Percentiles rank a stretch among this genome's conserved stretches.
Conservation (phyloP, 495 filamentous ascomycete genomes). For the Stereocaulon alpinum region DNA sequence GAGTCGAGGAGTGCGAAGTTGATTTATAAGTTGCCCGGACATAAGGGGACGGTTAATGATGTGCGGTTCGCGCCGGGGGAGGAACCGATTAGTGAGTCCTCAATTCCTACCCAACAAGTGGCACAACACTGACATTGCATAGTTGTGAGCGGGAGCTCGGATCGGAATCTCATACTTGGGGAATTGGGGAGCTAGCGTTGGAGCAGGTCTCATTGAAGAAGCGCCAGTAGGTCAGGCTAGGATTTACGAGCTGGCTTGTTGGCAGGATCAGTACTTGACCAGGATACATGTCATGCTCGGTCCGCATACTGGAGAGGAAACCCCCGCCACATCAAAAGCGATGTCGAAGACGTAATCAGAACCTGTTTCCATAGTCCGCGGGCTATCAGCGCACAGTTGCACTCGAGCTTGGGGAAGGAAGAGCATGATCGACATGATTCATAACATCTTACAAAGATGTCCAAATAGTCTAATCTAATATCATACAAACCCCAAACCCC, state of each 20-base stretch:
- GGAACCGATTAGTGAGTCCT: slow-evolving; percentile 77
- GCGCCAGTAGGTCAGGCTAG: background rate
- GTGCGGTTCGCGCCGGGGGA: slow-evolving; percentile 75
- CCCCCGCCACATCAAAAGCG: no score
- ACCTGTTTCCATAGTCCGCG: no score
- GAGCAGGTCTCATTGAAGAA: background rate
- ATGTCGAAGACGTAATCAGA: no score
- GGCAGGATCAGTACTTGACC: background rate
- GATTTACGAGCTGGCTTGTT: background rate
- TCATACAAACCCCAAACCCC: background rate
- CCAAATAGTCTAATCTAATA: background rate
- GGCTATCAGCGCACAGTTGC: no score
- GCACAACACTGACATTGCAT: slow-evolving; percentile 25
- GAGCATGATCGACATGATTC: no score
- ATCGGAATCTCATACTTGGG: slow-evolving; percentile 29
- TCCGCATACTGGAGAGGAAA: no score
- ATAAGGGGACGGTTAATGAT: slow-evolving; percentile 92
- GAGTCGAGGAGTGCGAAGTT: slow-evolving; percentile 72
- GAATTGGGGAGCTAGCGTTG: slow-evolving; percentile 13
- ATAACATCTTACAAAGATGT: background rate
- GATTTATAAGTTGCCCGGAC: slow-evolving; percentile 87
- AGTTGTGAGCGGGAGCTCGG: slow-evolving; percentile 83
- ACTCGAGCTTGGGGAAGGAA: background rate
- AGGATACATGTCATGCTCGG: no score
- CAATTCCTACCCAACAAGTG: background rate